Evolutionary conservation across 495 filamentous ascomycete species (phyloP), one percentile per base, ranked within the genome.

Genomic region (Penicillium turbatum): DNA sequence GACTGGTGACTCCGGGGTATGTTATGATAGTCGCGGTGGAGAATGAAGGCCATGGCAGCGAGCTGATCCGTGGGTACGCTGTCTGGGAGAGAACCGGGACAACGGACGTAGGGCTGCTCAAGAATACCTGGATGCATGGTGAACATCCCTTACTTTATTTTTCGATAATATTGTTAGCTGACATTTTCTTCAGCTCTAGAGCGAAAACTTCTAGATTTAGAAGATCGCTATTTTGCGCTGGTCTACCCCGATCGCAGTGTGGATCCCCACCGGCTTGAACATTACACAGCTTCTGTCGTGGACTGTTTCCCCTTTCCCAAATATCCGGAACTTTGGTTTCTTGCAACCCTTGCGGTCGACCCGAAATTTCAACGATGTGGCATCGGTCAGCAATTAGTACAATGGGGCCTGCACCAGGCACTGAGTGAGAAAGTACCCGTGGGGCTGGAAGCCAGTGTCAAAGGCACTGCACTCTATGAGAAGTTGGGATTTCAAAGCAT

Each of bases 391-490:
- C 39, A 56, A 21, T 54, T 71, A 11, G 43, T 70, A 34, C 46
- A 54, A 43, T 67, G 59, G 63, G 68, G 63, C 11, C 46, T 66
- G 27, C 53, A 60, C 35, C 57, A 57, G 45, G 67, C 57, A 9
- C 37, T 21, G n/a, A 27, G 27, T 7, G 54, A 54, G 8, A 15
- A 31, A 7, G 45, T 43, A 3, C 40, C 46, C 0, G 53, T 54
- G 16, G 53, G 44, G 1, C 26, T 57, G 15, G 54, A 57, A 26
- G 47, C 51, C 5, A 54, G 44, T 41, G 17, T 43, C 24, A 43
- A 46, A 29, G 48, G 47, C 13, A 36, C 38, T 19, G 15, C 32
- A 6, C 30, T 53, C 15, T 62, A 59, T 15, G 32, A 59, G 19
- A 31, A 40, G 8, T 19, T 57, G 34, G 54, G 36, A 8, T 55